Evolutionary conservation across 2,329 filamentous ascomycete genomes (phyloP).

Genomic region (Rutstroemia sydowiana): DNA sequence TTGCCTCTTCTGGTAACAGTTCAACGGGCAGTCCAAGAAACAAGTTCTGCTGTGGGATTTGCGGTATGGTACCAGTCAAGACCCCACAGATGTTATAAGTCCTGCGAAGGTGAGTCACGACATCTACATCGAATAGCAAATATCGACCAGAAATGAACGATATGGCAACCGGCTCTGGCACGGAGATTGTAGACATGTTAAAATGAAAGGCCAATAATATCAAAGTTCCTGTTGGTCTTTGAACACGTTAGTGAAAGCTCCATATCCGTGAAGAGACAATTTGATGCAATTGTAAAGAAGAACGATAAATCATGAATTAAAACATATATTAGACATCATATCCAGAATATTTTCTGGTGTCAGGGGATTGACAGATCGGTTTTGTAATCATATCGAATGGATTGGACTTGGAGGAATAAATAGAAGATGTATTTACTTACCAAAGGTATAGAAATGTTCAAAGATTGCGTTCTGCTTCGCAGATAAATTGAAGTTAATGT

Average conservation of each 20-base stretch:
- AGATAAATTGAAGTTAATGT: not conserved
- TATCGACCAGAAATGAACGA: conserved; percentile 74
- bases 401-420: not conserved
- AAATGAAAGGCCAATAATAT: not conserved
- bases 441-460: not conserved
- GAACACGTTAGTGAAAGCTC: not conserved
- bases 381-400: conserved; percentile 55
- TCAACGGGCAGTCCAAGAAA: conserved; percentile 86
- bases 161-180: conserved; percentile 61
- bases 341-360: conserved; percentile 38
- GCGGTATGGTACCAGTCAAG: conserved; percentile 79
- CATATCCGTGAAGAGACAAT: not conserved
- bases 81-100: conserved; percentile 80
- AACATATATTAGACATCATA: conserved; percentile 45
- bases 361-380: conserved; percentile 80
- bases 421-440: not conserved
- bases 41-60: conserved; percentile 89
- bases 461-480: not conserved
- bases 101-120: conserved; percentile 69
- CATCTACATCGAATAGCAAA: conserved; percentile 81
- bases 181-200: conserved; percentile 10
- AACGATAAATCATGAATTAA: conserved; percentile 40
- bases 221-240: not conserved
- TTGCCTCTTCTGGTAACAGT: conserved; percentile 84
- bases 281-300: conserved; percentile 12